Evolutionary conservation across 306 rosid genomes (phyloP), one percentile per base, ranked within the genome.

Genomic region (Prunus fruticosa): DNA sequence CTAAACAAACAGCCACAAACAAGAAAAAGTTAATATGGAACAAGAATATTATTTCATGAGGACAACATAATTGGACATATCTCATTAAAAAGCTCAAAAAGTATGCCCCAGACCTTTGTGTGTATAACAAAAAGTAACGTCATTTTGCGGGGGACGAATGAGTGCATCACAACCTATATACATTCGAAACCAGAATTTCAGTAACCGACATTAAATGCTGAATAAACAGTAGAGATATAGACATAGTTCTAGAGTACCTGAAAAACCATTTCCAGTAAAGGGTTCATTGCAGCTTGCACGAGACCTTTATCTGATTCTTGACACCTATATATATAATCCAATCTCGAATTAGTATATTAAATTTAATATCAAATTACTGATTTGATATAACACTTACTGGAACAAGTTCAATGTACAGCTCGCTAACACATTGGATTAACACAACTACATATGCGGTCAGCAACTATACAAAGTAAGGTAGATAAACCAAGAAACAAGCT

Each of bases 261-360:
- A 85, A 95, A 95, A 78, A 95, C 92, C 58, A 96, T 95, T 86
- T 95, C 90, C 32, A 95, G 82, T 79, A 90, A 92, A 73, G 98
- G 98, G 82, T 81, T 95, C 67, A 90, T 92, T 15, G 98, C 96
- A 78, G 98, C 98, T 41, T 88, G 98, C 81, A 90, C 98, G 56
- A 96, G 87, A 30, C 98, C 98, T 68, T 92, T 95, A 87, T 95
- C 98, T 95, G 98, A 78, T 97, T 92, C 98, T 38, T 38, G 43
- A 38, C 97, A 95, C 93, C 98, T 95, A 88, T 62, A 80, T 27
- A 85, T 53, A 76, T 82, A 81, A 61, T 64, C 30, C 79, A 79
- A 66, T 71, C 56, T 27, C 74, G 34, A 78, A 50, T 67, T 64
- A 32, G 28, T 38, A 73, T 77, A 54, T 61, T 34, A 79, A 25